A percentile compares a stretch with the other conserved stretches of the same genome.
Evolutionary conservation across 2,329 filamentous ascomycete genomes (phyloP).

Genomic region (Nannizzia gypsea): DNA sequence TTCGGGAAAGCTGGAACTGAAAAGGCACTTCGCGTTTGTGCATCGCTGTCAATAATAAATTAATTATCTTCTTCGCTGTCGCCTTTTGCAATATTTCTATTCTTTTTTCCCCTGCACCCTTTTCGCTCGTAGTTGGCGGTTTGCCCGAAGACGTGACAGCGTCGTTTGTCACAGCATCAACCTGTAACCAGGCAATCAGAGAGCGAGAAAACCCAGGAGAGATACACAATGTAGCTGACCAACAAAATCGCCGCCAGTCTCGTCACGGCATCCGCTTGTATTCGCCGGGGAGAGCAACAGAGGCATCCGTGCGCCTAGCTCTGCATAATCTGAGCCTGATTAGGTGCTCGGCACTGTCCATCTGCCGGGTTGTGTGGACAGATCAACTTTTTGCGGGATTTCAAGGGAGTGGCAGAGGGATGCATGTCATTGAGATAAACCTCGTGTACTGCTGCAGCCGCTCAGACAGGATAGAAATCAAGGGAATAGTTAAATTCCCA

Average conservation of each 20-base stretch:
- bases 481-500: constrained; percentile 1
- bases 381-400: constrained; percentile 6
- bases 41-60: background rate
- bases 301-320: background rate
- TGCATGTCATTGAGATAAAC: constrained; percentile 12
- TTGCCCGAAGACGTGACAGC: background rate
- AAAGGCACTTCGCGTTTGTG: background rate
- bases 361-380: constrained; percentile 5
- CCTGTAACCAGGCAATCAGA: background rate
- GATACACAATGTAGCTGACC: background rate
- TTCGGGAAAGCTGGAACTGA: constrained; percentile 4
- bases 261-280: background rate
- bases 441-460: constrained; percentile 11
- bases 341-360: background rate
- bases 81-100: background rate
- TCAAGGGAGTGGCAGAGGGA: constrained; percentile 1
- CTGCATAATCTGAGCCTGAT: constrained; percentile 2
- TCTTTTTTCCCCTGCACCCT: too few species aligned
- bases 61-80: background rate
- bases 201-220: background rate
- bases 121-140: background rate
- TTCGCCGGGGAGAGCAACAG: constrained; percentile 1
- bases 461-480: constrained; percentile 6
- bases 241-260: background rate
- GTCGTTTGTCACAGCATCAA: background rate